These are phyloP conservation scores for Nemania sp. DNA, from an alignment of 2,329 filamentous ascomycete genomes.

Conservation along the genomic window DNA sequence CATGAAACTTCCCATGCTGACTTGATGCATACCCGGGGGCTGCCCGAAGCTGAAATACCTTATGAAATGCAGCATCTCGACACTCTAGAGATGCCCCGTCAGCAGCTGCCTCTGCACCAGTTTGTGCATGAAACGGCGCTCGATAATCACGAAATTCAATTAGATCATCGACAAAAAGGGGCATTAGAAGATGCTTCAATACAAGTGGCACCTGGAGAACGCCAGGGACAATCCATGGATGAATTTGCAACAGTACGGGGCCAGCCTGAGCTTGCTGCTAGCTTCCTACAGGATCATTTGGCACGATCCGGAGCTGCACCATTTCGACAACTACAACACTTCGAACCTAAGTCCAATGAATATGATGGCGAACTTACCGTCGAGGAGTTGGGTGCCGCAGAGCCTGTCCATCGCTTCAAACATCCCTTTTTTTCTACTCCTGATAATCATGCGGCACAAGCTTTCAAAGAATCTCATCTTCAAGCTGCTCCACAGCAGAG, in stretches of 20 bases:
- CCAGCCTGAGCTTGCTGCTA: not conserved
- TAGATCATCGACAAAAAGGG: not conserved
- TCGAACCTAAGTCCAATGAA: constrained; percentile 13
- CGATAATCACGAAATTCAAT: too few relatives aligned
- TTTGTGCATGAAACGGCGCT: not conserved
- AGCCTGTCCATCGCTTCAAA: not conserved
- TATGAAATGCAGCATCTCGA: not conserved
- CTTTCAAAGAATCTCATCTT: not conserved
- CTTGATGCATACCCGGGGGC: not conserved
- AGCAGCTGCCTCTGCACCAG: not conserved
- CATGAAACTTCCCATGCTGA: not conserved
- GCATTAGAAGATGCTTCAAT: not conserved
- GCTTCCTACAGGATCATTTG: too few relatives aligned
- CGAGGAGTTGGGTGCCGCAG: not conserved
- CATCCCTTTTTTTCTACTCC: not conserved
- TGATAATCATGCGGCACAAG: not conserved
- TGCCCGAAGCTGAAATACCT: not conserved
- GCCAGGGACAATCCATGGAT: not conserved
- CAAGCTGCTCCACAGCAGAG: not conserved
- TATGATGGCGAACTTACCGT: constrained; percentile 13
- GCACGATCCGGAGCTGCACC: not conserved
- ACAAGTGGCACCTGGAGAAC: not conserved
- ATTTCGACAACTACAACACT: not conserved
- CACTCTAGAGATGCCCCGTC: not conserved
- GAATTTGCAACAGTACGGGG: not conserved